Evolutionary conservation across 2,329 filamentous ascomycete genomes (phyloP).

Genomic region (Talaromyces atroroseus): DNA sequence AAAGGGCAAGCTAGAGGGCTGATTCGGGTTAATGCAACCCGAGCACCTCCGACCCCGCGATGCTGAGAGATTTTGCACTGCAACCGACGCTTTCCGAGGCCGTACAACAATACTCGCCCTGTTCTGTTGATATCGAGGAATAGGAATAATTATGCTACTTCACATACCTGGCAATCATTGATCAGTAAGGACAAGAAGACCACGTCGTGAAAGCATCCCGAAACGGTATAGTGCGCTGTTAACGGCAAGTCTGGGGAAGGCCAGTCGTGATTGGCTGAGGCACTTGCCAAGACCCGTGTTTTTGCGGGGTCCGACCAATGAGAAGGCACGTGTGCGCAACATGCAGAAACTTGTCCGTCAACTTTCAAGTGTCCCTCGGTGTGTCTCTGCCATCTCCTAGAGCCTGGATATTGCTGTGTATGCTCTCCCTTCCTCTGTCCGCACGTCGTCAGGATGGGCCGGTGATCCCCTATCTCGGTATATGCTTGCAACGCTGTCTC

Average conservation of each 20-base stretch:
- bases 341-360: conserved; percentile 15
- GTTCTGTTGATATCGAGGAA: too few species aligned
- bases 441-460: neutral
- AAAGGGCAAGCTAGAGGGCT: neutral
- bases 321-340: neutral
- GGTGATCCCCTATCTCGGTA: neutral
- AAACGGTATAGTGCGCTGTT: conserved; percentile 1
- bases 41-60: conserved; percentile 9
- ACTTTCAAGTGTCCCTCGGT: neutral
- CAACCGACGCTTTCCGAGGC: neutral
- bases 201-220: neutral
- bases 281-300: neutral
- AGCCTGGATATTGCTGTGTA: too few species aligned
- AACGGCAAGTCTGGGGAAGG: conserved; percentile 8
- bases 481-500: neutral
- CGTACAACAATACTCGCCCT: too few species aligned
- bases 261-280: neutral
- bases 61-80: neutral
- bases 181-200: neutral
- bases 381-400: too few species aligned
- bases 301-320: conserved; percentile 7
- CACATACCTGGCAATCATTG: neutral
- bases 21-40: conserved; percentile 8
- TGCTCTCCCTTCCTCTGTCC: neutral
- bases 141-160: neutral